Percentiles rank a stretch among this genome's conserved stretches.
Conservation (phyloP, 2,329 filamentous ascomycete genomes). For the Aquanectria penicillioides region DNA sequence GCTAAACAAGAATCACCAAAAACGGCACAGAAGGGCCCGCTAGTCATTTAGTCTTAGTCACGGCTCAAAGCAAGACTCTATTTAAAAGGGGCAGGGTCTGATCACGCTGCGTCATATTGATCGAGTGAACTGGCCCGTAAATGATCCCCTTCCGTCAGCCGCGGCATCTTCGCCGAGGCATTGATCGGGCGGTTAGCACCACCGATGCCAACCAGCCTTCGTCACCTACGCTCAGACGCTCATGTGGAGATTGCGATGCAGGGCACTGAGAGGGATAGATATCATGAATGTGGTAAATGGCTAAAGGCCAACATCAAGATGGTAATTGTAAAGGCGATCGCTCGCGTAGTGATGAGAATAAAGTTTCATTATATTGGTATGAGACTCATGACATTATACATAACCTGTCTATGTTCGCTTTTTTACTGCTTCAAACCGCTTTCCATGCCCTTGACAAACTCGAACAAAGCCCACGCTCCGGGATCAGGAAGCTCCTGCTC, state of each 20-base stretch:
- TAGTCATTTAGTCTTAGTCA: too few relatives aligned
- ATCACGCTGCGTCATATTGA: too few relatives aligned
- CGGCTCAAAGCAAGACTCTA: too few relatives aligned
- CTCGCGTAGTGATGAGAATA: not conserved
- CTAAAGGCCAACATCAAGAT: too few relatives aligned
- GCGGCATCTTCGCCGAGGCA: not conserved
- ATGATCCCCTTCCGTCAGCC: too few relatives aligned
- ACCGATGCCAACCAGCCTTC: too few relatives aligned
- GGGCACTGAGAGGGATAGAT: not conserved
- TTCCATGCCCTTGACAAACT: slow-evolving; percentile 28
- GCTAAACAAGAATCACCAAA: too few relatives aligned
- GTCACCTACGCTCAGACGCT: not conserved
- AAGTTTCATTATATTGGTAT: not conserved
- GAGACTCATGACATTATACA: not conserved
- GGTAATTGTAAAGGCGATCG: too few relatives aligned
- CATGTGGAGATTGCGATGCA: not conserved
- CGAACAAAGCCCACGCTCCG: slow-evolving; percentile 45
- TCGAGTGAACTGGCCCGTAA: too few relatives aligned
- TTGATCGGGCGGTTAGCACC: not conserved
- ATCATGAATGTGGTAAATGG: too few relatives aligned
- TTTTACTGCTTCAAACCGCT: slow-evolving; percentile 10
- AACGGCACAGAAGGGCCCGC: too few relatives aligned
- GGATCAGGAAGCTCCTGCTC: slow-evolving; percentile 43
- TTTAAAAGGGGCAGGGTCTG: too few relatives aligned
- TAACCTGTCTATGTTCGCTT: not conserved